phyloP scores from a whole-genome alignment of 2,329 filamentous ascomycete species.

The Trichoderma sp. region DNA sequence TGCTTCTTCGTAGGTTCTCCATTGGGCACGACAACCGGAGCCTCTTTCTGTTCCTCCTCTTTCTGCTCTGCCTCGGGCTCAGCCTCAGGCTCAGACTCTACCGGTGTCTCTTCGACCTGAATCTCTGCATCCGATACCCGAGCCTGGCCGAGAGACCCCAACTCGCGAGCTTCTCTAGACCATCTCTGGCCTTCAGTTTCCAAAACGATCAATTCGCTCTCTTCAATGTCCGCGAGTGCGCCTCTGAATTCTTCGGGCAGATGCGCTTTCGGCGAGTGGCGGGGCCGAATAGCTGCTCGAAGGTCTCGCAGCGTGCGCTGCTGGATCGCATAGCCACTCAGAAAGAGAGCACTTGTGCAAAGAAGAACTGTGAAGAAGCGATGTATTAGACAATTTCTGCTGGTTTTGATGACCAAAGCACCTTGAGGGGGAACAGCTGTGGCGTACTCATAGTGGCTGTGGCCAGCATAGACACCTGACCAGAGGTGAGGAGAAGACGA shows the following conservation, averaged over 20 bases:
- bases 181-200: constrained; percentile 43
- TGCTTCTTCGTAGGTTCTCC: constrained; percentile 35
- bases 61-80: constrained; percentile 12
- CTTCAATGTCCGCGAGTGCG: constrained; percentile 50
- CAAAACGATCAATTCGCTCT: constrained; percentile 50
- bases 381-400: constrained; percentile 2
- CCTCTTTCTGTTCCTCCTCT: constrained; percentile 27
- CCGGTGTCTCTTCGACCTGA: constrained; percentile 30
- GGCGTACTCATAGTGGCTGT: constrained; percentile 65
- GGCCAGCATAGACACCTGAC: constrained; percentile 70
- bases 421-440: background rate
- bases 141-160: constrained; percentile 27
- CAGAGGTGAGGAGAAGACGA: constrained; percentile 65
- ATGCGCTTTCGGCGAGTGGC: constrained; percentile 53
- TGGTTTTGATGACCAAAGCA: background rate
- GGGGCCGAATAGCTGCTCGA: constrained; percentile 68
- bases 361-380: constrained; percentile 60
- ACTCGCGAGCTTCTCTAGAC: constrained; percentile 32
- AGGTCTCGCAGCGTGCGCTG: constrained; percentile 82
- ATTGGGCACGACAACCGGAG: constrained; percentile 1
- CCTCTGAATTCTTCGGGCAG: constrained; percentile 56
- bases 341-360: constrained; percentile 81
- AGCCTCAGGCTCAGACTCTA: background rate
- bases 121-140: constrained; percentile 39
- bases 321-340: constrained; percentile 85